Conservation (phyloP, 2,329 filamentous ascomycete genomes). For the Zymoseptoria crescenta region DNA sequence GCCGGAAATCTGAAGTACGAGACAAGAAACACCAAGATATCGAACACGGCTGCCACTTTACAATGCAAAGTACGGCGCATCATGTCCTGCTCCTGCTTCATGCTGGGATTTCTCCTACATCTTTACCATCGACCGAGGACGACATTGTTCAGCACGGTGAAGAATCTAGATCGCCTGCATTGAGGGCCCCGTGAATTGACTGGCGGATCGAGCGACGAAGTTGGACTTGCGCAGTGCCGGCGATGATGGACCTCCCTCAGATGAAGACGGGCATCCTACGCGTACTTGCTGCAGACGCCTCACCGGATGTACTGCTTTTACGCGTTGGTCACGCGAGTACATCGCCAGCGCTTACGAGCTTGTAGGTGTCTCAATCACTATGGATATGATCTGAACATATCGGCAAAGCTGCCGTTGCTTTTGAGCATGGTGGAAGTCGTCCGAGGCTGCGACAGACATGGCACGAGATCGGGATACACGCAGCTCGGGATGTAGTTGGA, state of each 20-base stretch:
- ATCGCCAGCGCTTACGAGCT: no score
- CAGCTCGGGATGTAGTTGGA: background rate
- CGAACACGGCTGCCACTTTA: background rate
- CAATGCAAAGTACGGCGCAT: background rate
- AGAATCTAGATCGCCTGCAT: background rate
- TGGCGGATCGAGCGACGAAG: background rate
- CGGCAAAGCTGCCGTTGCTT: background rate
- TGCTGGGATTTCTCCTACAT: background rate
- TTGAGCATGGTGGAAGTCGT: background rate
- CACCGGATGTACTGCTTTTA: background rate
- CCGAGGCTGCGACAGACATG: background rate
- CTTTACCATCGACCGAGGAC: background rate
- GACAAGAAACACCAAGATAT: background rate
- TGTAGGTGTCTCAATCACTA: no score
- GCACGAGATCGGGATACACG: background rate
- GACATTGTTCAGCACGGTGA: background rate
- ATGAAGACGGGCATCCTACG: background rate
- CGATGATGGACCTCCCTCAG: background rate
- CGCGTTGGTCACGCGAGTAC: no score
- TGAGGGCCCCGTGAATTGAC: background rate
- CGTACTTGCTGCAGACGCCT: background rate
- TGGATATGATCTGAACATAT: no score
- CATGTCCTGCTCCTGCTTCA: background rate
- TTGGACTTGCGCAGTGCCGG: background rate
- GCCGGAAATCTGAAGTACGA: background rate